Base-by-base conservation (phyloP, 2,329 filamentous ascomycete genomes). In the Aspergillus udagawae region DNA sequence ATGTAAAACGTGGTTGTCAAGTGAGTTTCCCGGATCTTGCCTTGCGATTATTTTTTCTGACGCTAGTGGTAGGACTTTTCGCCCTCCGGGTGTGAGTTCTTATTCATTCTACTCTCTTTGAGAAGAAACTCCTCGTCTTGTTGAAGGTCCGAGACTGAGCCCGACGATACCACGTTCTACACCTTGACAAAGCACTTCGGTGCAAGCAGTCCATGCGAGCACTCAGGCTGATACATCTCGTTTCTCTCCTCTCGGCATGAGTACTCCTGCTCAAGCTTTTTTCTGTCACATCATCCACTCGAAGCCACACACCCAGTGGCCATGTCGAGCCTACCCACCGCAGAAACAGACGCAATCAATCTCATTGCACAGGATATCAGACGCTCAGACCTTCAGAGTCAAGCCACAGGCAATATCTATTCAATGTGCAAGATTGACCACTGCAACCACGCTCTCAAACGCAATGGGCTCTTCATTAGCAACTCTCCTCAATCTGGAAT, bases 341-440 rank as follows among this genome's bases (percentile, higher is more conserved):
- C 38, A 4, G 44, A 53, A 29, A 53, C 55, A 32, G 64, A 66
- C 10, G 64, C 67, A 0, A 71, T 74, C 12, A 61, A 12, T 29
- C 9, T 29, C 12, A 6, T 35, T 35, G 4, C 29, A 4, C 29
- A 35, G 4, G 10, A 12, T 29, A 29, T 35, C 32, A 38, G 32
- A 17, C 32, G 14, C 17, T 32, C 29, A 32, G 29, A 32, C 29
- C 29, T 32, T 35, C 32, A 17, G 32, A 35, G 2, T n/a, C 32
- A 38, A 38, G 5, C 14, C 2, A 7, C 32, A 38, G 32, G 14
- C 32, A 6, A 17, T 3, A 38, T 17, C 3, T 5, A 17, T 17
- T 17, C 32, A 38, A 17, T 3, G 32, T 7, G 32, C 14, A 10
- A 35, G 32, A 14, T 14, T 3, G 14, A 6, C 32, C 32, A 14